Base-by-base conservation (phyloP, 306 rosid genomes). In the Cyclanthera cordifolia region DNA sequence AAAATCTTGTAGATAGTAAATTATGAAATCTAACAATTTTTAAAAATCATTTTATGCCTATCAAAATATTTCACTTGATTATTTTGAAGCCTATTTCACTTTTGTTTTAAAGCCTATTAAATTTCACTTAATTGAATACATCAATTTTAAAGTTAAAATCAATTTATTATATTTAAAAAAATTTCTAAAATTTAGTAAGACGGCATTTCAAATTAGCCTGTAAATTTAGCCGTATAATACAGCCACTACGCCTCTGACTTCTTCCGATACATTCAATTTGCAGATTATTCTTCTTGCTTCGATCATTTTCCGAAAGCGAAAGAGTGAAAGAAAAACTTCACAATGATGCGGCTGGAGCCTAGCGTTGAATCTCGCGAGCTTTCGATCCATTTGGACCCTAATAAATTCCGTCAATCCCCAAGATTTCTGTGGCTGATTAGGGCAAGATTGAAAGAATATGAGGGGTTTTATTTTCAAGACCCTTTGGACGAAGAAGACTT, bases 401-500 rank as follows among this genome's bases (percentile, higher is more conserved):
- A n/a, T n/a, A n/a, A n/a, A n/a, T n/a, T n/a, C n/a, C n/a, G n/a
- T n/a, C n/a, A n/a, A n/a, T n/a, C n/a, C n/a, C n/a, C n/a, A n/a
- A n/a, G n/a, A 34, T 34, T 6, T 14, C 32, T 5, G 7, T 23
- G 37, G 61, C 17, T 55, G 2, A 21, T 24, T 54, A 34, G 57
- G 27, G 28, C 27, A 49, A 53, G 25, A 7, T 14, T 0, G 32
- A 68, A 16, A 0, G 32, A 68, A 16, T 2, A 68, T 68, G 72
- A 50, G 72, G 27, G 37, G 28, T 24, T 67, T 48, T 5, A 9
- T 34, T 34, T 34, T 34, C 8, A 68, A n/a, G 46, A 1, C 39
- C 28, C 12, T 68, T 15, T 49, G 72, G 72, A 68, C 47, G 72
- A 68, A 68, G 58, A 68, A 68, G 27, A 49, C 59, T 27, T 68